Evolutionary conservation across 345 rosid species (phyloP).

Genomic region (Rhizophora apiculata): DNA sequence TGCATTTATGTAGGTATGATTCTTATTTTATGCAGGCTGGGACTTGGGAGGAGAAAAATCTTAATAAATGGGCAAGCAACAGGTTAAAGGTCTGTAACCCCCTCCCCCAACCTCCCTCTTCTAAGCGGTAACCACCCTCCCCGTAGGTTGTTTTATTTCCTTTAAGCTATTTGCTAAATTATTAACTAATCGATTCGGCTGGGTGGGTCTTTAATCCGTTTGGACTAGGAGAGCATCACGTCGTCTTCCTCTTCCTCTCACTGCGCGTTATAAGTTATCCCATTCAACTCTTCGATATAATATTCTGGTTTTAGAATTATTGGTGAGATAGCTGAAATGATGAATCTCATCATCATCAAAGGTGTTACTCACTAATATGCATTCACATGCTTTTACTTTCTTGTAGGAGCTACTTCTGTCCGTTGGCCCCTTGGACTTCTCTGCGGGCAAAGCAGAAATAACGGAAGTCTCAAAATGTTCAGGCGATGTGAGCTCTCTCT

Average conservation of each 20-base stretch:
- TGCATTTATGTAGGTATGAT: neutral
- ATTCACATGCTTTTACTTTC: neutral
- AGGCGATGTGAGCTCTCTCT: slow-evolving; percentile 68
- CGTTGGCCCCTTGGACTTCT: slow-evolving; percentile 60
- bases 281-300: too few relatives aligned
- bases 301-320: too few relatives aligned
- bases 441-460: slow-evolving; percentile 69
- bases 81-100: slow-evolving; percentile 61
- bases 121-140: too few relatives aligned
- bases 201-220: too few relatives aligned
- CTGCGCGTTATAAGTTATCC: too few relatives aligned
- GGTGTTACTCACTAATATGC: neutral
- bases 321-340: neutral
- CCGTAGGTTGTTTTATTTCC: neutral
- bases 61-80: slow-evolving; percentile 77
- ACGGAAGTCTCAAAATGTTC: slow-evolving; percentile 61
- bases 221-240: too few relatives aligned
- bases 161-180: neutral
- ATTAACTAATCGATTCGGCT: neutral
- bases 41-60: slow-evolving; percentile 94
- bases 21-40: slow-evolving; percentile 54
- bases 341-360: neutral
- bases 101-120: neutral
- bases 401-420: slow-evolving; percentile 68
- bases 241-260: too few relatives aligned